Base-by-base conservation (phyloP, 306 rosid genomes). In the Parietaria judaica region DNA sequence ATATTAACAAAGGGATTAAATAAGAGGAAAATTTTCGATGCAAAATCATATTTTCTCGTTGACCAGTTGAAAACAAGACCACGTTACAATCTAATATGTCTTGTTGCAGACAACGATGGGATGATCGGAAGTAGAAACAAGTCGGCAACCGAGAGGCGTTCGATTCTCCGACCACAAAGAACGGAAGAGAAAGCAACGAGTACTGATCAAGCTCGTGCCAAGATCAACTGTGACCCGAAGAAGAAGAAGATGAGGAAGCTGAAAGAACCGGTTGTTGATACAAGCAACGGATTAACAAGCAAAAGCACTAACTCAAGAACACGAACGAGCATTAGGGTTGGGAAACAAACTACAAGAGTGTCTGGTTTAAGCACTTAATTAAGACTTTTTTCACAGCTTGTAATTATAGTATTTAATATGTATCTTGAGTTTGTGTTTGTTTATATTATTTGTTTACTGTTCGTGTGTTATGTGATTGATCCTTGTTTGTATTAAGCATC, bases 41-140 rank as follows among this genome's bases (percentile, higher is more conserved):
- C 8, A 46, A 13, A 13, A 7, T 7, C 50, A 46, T 46, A 46
- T 7, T 13, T 46, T 46, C 13, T 23, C 31, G 31, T 23, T 23
- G 31, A 10, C 3, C 53, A 49, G 4, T 7, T 10, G 53, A 49
- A 5, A n/a, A 49, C 4, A 4, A 3, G 15, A 10, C 15, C 0
- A 49, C 50, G 13, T 46, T 46, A 46, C 11, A 7, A 8, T 7
- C 50, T 49, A 49, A 49, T 49, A 49, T n/a, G 14, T 49, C 41
- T 14, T 67, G 39, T 5, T 38, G 68, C 66, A 82, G 92, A 70
- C 12, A 85, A 82, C 64, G 88, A 85, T 79, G 82, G 66, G 47
- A 43, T 82, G 64, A 58, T 79, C 66, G 86, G 84, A 71, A 72
- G 79, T 36, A 70, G 64, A 41, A 78, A 78, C 66, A 80, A 68